Evolutionary conservation across 108 stramenopile genomes (phyloP).

Genomic region (Skeletonema marinoi): DNA sequence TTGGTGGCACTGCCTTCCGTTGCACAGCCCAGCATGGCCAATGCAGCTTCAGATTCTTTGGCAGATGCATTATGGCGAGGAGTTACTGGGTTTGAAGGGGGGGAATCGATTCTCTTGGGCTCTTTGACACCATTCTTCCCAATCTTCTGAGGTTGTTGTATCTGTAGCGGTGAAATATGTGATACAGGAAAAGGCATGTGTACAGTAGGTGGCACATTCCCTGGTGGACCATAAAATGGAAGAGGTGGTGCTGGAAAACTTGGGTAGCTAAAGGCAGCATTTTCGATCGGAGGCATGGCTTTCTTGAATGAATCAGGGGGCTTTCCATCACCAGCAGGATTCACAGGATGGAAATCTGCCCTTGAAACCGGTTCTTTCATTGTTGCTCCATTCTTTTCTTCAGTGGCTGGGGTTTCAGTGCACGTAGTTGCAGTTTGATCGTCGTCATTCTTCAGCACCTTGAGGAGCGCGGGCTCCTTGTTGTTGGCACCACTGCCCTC

Average conservation of each 20-base stretch:
- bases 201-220: constrained; percentile 3
- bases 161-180: not conserved
- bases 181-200: constrained; percentile 5
- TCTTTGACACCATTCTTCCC: not conserved
- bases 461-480: not conserved
- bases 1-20: not conserved
- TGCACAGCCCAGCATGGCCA: not conserved
- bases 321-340: not conserved
- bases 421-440: constrained; percentile 4
- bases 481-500: not conserved
- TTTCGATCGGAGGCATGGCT: not conserved
- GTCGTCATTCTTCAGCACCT: not conserved
- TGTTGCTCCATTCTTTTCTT: not conserved
- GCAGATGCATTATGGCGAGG: not conserved
- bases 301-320: not conserved
- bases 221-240: not conserved
- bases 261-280: not conserved
- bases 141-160: not conserved
- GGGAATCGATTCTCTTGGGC: not conserved
- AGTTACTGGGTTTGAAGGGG: not conserved
- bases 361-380: not conserved
- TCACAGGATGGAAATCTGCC: not conserved
- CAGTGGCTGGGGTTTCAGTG: not conserved
- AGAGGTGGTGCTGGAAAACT: not conserved
- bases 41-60: not conserved